Evolutionary conservation across 306 rosid species (phyloP), one percentile per base, ranked within the genome.

Genomic region (Trifolium dubium): DNA sequence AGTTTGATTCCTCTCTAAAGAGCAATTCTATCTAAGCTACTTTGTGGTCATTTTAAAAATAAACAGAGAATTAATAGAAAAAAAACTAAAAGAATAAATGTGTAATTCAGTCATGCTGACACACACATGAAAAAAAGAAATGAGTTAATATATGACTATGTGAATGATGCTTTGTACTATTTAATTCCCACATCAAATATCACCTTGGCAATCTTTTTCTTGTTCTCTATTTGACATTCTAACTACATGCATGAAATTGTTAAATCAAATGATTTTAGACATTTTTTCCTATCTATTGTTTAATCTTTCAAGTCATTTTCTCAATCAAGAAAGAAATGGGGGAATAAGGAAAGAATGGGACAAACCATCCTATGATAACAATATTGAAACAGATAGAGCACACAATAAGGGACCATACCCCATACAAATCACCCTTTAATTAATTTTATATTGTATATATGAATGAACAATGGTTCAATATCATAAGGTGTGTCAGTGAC

Each of bases 261-360:
- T 75, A 73, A 67, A 41, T 40, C 13, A 66, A 47, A 75, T 32
- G 71, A 49, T 60, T 65, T 32, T 29, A 35, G 60, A 64, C 63
- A 47, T 10, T 67, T 43, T 40, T 35, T 61, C 37, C 14, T 28
- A 18, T 41, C 64, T 13, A 46, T 54, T 73, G 70, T 62, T 31
- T 46, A 50, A 77, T 73, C 74, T 72, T 77, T 69, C 75, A 46
- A 44, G 77, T 84, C 84, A 77, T 84, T 80, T 80, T 84, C 87
- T 72, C 13, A 41, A 60, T 73, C 51, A 31, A 34, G 47, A 73
- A 70, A 77, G 29, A 58, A 77, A 63, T 31, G 28, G 75, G 28
- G 75, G 60, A 64, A 60, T 63, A 54, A 43, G 69, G 19, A 44
- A 75, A 54, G 77, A 71, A 83, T 64, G 46, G 77, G 78, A 79